These are phyloP conservation scores for Monilinia polystroma DNA, from an alignment of 2,329 filamentous ascomycete species.

Conservation along the genomic window DNA sequence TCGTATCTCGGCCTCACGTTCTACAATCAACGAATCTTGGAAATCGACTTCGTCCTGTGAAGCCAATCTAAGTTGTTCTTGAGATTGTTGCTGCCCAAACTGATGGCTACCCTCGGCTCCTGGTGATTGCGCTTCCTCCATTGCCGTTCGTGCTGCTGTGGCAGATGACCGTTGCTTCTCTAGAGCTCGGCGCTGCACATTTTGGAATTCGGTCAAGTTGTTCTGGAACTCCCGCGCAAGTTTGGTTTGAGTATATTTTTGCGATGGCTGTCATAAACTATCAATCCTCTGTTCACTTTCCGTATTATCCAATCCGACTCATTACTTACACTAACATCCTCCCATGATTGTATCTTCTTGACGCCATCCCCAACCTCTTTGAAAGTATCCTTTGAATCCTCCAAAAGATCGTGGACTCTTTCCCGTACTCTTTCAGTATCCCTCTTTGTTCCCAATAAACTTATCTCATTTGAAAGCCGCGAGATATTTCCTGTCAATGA, in stretches of 20 bases:
- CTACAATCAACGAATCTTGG: conserved; percentile 91
- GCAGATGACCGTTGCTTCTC: conserved; percentile 91
- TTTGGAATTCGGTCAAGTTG: conserved; percentile 86
- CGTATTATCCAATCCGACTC: conserved; percentile 21
- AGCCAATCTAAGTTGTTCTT: conserved; percentile 78
- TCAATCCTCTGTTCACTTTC: conserved; percentile 25
- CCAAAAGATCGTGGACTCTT: conserved; percentile 80
- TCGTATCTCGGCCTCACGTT: conserved; percentile 94
- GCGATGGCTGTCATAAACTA: conserved; percentile 64
- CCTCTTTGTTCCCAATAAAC: conserved; percentile 81
- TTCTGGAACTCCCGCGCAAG: conserved; percentile 90
- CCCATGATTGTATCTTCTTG: conserved; percentile 88
- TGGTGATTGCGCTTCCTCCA: conserved; percentile 58
- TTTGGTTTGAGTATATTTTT: conserved; percentile 96
- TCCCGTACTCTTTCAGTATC: conserved; percentile 91
- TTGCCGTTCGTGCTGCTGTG: conserved; percentile 75
- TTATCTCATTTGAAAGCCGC: conserved; percentile 79
- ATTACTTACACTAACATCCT: conserved; percentile 69
- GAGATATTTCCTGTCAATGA: conserved; percentile 84
- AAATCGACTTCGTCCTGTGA: conserved; percentile 96
- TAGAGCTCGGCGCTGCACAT: conserved; percentile 82
- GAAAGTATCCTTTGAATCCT: conserved; percentile 83
- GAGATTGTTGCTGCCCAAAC: conserved; percentile 58
- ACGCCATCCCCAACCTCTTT: conserved; percentile 90
- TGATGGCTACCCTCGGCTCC: conserved; percentile 41